These are phyloP conservation scores for Collybia sordida DNA, from an alignment of 768 basidiomycete genomes.

Conservation along the genomic window DNA sequence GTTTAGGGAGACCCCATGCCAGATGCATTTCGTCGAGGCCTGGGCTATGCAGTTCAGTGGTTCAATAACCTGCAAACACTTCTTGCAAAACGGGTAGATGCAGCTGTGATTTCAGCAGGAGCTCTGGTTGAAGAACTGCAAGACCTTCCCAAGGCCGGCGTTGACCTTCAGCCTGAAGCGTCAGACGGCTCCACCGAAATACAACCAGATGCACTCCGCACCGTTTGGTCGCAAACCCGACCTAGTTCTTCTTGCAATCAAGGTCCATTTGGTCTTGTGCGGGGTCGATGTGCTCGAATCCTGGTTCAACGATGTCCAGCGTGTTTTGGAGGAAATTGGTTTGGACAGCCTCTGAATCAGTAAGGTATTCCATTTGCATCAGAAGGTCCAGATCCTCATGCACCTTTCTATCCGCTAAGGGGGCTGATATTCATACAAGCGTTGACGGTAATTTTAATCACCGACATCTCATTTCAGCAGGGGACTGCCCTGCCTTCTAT, in stretches of 20 bases:
- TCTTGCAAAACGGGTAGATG: conserved; percentile 11
- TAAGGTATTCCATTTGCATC: no score
- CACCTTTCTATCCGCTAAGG: no score
- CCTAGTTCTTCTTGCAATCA: background rate
- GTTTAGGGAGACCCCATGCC: conserved; percentile 18
- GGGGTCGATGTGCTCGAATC: conserved; percentile 12
- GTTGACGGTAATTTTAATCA: conserved; percentile 42
- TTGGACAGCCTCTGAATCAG: conserved; percentile 20
- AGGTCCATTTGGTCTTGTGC: no score
- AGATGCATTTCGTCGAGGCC: conserved; percentile 29
- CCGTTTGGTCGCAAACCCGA: background rate
- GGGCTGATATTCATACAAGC: conserved; percentile 36
- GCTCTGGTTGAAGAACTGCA: background rate
- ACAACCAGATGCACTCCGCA: background rate
- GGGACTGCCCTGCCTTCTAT: conserved; percentile 31
- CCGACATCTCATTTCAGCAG: conserved; percentile 25
- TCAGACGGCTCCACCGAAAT: no score
- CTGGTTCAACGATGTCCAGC: conserved; percentile 29
- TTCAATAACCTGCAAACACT: conserved; percentile 8
- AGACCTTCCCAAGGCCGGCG: no score
- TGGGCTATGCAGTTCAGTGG: conserved; percentile 15
- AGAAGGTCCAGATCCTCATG: no score
- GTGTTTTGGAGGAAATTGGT: conserved; percentile 28
- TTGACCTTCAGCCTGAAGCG: no score
- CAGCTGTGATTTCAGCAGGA: background rate